Conservation (phyloP, 2,329 filamentous ascomycete species). For the Xylaria hypoxylon region DNA sequence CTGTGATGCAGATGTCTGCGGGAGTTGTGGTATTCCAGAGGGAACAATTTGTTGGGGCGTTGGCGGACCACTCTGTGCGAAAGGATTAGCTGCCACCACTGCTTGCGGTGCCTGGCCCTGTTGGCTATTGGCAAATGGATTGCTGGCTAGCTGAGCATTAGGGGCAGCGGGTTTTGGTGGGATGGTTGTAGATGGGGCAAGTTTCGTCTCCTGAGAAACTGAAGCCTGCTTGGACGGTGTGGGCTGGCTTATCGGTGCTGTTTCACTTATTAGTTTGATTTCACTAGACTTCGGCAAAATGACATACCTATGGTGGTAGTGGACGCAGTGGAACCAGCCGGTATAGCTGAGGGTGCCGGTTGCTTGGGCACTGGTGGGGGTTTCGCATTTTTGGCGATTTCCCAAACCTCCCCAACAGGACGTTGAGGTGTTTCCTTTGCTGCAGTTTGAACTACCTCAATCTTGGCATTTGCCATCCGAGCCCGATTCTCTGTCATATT, state of each 20-base stretch:
- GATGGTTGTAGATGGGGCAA: constrained; percentile 18
- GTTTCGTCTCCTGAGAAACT: constrained; percentile 23
- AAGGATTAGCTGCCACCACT: constrained; percentile 41
- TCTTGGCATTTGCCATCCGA: constrained; percentile 74
- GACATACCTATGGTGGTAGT: constrained; percentile 36
- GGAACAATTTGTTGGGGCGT: constrained; percentile 34
- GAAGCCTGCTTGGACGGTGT: constrained; percentile 25
- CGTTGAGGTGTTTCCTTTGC: constrained; percentile 86
- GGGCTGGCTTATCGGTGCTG: constrained; percentile 23
- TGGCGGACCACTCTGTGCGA: constrained; percentile 36
- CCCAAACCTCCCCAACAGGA: constrained; percentile 88
- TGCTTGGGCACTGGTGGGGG: constrained; percentile 53
- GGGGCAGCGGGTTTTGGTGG: constrained; percentile 35
- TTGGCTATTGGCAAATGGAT: constrained; percentile 41
- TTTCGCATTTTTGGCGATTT: constrained; percentile 77
- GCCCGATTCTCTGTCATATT: constrained; percentile 82
- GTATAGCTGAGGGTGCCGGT: constrained; percentile 37
- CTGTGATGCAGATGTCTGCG: constrained; percentile 41
- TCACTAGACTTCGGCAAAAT: neutral
- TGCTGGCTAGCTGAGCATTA: constrained; percentile 31
- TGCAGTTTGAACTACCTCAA: constrained; percentile 82
- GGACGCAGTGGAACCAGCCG: constrained; percentile 25
- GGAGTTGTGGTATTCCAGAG: constrained; percentile 34
- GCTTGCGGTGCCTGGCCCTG: constrained; percentile 33
- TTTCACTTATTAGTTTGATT: constrained; percentile 23